Conservation (phyloP, 768 basidiomycete species). For the Dioszegia hungarica region DNA sequence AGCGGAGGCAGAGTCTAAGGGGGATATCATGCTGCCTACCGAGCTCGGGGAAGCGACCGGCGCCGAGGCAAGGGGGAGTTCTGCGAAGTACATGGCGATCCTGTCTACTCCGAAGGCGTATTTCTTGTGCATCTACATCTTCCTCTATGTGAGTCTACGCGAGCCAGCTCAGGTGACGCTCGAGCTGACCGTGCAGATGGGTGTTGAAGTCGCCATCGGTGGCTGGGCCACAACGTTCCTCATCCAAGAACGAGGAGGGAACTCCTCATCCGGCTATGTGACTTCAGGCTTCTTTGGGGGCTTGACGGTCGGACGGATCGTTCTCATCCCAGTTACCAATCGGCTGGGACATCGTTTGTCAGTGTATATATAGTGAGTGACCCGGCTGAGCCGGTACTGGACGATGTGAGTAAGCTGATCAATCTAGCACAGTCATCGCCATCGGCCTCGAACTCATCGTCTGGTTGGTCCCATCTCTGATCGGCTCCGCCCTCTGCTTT, state of each 20-base stretch:
- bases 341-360: slow-evolving; percentile 48
- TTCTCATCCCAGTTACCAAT: slow-evolving; percentile 55
- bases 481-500: slow-evolving; percentile 63
- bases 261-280: slow-evolving; percentile 43
- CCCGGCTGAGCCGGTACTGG: background rate
- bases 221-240: slow-evolving; percentile 47
- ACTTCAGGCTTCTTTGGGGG: slow-evolving; percentile 49
- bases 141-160: slow-evolving; percentile 50
- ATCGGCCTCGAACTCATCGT: slow-evolving; percentile 60
- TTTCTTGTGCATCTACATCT: slow-evolving; percentile 42
- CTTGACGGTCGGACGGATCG: slow-evolving; percentile 57
- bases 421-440: slow-evolving; percentile 11
- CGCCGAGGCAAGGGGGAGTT: slow-evolving; percentile 7
- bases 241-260: slow-evolving; percentile 31
- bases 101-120: slow-evolving; percentile 38
- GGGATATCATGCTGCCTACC: background rate
- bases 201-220: slow-evolving; percentile 49
- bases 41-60: too few relatives aligned
- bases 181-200: slow-evolving; percentile 32
- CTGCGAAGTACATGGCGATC: slow-evolving; percentile 41
- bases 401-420: background rate
- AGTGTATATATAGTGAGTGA: slow-evolving; percentile 50
- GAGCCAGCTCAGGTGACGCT: slow-evolving; percentile 4
- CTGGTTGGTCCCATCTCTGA: slow-evolving; percentile 64
- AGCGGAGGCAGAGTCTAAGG: background rate